These are phyloP conservation scores for Saccharomycopsis capsularis DNA, from an alignment of 805 yeast species.

Conservation along the genomic window DNA sequence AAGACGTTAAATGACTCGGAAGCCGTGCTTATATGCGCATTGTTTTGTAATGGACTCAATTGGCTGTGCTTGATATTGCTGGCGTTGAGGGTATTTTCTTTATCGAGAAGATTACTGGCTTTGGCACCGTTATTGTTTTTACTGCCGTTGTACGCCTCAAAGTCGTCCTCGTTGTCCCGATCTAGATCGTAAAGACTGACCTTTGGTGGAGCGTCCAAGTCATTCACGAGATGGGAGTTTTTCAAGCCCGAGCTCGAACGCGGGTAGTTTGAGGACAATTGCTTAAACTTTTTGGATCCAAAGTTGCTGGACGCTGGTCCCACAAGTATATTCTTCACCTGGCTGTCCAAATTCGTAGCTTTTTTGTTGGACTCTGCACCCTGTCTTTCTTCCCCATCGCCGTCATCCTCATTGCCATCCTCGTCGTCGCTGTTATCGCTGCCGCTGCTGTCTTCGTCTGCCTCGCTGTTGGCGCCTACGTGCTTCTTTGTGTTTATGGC, in stretches of 20 bases:
- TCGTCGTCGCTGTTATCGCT: conserved; percentile 3
- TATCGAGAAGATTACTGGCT: not conserved
- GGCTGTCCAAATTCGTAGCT: conserved; percentile 11
- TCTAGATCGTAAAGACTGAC: conserved; percentile 11
- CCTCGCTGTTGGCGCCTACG: not conserved
- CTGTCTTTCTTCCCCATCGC: not conserved
- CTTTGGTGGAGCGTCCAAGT: conserved; percentile 19
- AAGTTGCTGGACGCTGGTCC: conserved; percentile 17
- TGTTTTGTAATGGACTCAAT: too few species aligned
- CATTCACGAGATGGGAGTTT: conserved; percentile 14
- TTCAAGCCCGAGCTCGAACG: not conserved
- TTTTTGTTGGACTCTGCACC: not conserved
- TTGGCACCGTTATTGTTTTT: not conserved
- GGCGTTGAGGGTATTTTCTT: not conserved
- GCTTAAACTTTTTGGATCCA: conserved; percentile 19
- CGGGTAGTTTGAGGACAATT: conserved; percentile 11
- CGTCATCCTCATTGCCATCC: conserved; percentile 6
- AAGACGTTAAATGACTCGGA: conserved; percentile 15
- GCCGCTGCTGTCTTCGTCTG: conserved; percentile 6
- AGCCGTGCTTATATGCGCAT: not conserved
- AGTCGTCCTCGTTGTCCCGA: not conserved
- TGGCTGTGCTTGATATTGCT: too few species aligned
- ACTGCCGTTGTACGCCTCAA: not conserved
- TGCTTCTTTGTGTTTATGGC: conserved; percentile 5
- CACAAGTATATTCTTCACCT: conserved; percentile 15